Evolutionary conservation across 1,284 basidiomycete genomes (phyloP).

Genomic region (Apiotrichum gracile): DNA sequence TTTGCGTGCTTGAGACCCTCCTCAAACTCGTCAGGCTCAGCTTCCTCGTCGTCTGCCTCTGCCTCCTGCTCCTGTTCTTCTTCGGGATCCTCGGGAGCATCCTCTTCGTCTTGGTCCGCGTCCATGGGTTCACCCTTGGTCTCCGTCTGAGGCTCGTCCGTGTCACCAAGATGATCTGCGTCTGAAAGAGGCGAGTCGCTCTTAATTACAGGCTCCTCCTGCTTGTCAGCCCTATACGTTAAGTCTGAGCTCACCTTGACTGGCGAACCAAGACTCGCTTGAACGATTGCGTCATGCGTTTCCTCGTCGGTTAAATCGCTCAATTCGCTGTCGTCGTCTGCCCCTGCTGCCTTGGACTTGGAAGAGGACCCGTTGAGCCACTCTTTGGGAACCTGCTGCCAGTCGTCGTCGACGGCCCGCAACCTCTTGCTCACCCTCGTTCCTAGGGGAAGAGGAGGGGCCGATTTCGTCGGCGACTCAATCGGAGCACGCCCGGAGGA

Average conservation of each 20-base stretch:
- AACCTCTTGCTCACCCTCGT: conserved; percentile 35
- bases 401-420: conserved; percentile 38
- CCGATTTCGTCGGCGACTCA: not conserved
- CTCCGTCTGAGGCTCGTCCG: not conserved
- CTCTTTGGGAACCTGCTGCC: conserved; percentile 47
- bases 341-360: conserved; percentile 2
- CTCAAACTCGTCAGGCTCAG: conserved; percentile 33
- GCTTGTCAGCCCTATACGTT: not conserved
- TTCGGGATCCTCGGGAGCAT: not conserved
- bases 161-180: conserved; percentile 3
- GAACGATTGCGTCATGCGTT: conserved; percentile 23
- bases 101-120: conserved; percentile 1
- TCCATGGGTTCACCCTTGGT: not conserved
- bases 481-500: conserved; percentile 1
- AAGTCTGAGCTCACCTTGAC: not conserved
- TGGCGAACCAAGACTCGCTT: not conserved
- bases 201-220: not conserved
- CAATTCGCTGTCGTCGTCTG: conserved; percentile 39
- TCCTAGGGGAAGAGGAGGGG: conserved; percentile 24
- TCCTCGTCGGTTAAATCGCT: conserved; percentile 45
- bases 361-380: conserved; percentile 29
- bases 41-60: conserved; percentile 9
- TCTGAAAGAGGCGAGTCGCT: conserved; percentile 12
- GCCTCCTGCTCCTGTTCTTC: conserved; percentile 8
- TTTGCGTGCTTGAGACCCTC: conserved; percentile 36